A percentile compares a stretch with the other conserved stretches of the same genome.
These are phyloP conservation scores for Phytophthora rubi DNA, from an alignment of 352 stramenopile species.

Conservation along the genomic window DNA sequence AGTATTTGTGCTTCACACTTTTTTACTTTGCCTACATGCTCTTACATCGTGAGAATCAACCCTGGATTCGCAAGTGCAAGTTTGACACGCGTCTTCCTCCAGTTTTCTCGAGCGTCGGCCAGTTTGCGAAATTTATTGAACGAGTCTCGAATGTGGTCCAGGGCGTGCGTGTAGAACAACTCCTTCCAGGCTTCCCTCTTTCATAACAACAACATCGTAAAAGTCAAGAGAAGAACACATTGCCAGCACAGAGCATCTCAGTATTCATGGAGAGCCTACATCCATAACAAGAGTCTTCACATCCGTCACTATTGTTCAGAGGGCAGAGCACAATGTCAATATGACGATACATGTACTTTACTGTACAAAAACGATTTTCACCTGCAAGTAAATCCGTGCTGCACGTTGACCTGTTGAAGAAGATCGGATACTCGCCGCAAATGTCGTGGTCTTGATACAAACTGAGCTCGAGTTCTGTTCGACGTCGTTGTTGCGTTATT, in stretches of 20 bases:
- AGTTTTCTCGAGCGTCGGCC: slow-evolving; percentile 72
- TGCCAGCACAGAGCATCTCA: not conserved
- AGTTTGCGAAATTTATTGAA: slow-evolving; percentile 66
- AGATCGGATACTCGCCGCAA: slow-evolving; percentile 69
- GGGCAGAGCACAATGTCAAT: not conserved
- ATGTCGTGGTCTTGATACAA: slow-evolving; percentile 86
- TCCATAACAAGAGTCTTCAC: slow-evolving; percentile 85
- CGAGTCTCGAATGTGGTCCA: slow-evolving; percentile 68
- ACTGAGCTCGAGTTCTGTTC: slow-evolving; percentile 72
- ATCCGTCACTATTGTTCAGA: slow-evolving; percentile 55
- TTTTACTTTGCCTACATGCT: not conserved
- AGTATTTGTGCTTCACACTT: not conserved
- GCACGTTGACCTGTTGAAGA: slow-evolving; percentile 66
- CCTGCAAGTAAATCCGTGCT: slow-evolving; percentile 72
- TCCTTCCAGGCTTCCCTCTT: slow-evolving; percentile 84
- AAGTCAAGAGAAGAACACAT: not conserved
- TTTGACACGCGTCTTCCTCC: slow-evolving; percentile 78
- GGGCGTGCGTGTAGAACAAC: slow-evolving; percentile 75
- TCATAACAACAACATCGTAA: not conserved
- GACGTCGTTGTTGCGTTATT: slow-evolving; percentile 45
- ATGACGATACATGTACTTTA: not conserved
- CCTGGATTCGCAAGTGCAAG: slow-evolving; percentile 73
- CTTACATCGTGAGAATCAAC: slow-evolving; percentile 75
- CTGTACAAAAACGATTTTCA: slow-evolving; percentile 1
- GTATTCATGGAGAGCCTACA: slow-evolving; percentile 38